These are phyloP conservation scores for Globisporangium irregulare DNA, from an alignment of 352 stramenopile genomes.

Conservation along the genomic window DNA sequence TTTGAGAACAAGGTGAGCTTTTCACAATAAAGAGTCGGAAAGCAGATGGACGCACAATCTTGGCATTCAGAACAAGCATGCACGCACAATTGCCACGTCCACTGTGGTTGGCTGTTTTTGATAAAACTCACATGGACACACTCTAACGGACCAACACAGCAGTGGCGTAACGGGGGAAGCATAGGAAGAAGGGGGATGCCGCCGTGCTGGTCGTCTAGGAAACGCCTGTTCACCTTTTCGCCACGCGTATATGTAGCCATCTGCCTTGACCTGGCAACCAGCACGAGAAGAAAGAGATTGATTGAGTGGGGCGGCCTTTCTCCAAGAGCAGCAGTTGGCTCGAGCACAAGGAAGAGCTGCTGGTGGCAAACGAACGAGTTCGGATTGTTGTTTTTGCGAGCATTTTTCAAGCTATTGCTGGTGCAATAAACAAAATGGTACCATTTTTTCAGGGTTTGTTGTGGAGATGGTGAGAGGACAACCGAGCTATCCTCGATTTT, in stretches of 20 bases:
- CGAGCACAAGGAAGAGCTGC: neutral
- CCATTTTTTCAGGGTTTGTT: neutral
- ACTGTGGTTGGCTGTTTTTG: neutral
- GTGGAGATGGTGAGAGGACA: neutral
- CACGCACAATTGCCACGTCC: neutral
- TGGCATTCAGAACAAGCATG: neutral
- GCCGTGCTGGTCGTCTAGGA: neutral
- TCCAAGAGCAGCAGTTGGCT: neutral
- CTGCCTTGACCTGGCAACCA: slow-evolving; percentile 1
- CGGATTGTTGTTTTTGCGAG: neutral
- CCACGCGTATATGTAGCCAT: slow-evolving; percentile 3
- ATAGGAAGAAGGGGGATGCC: neutral
- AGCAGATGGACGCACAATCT: neutral
- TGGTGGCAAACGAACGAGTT: neutral
- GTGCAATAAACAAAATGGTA: neutral
- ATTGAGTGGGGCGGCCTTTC: neutral
- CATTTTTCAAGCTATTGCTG: neutral
- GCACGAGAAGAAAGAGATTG: slow-evolving; percentile 2
- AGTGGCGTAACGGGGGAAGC: neutral
- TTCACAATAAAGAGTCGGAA: neutral
- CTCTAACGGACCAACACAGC: neutral
- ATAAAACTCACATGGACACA: neutral
- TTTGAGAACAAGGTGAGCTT: neutral
- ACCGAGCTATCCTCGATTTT: neutral
- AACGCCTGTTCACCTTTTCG: neutral